Conservation (phyloP, 306 rosid genomes). For the Cucurbita maxima region DNA sequence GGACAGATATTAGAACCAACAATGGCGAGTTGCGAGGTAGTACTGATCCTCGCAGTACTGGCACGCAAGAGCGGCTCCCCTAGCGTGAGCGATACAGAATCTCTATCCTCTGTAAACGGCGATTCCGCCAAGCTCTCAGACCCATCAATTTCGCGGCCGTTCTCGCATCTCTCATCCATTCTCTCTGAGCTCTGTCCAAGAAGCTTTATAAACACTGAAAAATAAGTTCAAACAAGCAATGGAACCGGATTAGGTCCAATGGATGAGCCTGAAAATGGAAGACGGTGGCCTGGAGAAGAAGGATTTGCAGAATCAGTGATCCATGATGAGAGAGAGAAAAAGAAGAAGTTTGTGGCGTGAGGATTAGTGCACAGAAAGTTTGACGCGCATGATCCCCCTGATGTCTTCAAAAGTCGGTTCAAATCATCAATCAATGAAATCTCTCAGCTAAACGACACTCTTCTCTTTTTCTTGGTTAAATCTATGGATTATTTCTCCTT, state of each 20-base stretch:
- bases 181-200: not conserved
- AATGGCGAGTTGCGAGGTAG: slow-evolving; percentile 60
- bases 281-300: no score
- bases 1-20: slow-evolving; percentile 61
- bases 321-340: not conserved
- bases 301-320: not conserved
- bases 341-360: not conserved
- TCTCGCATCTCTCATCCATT: not conserved
- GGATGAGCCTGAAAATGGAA: not conserved
- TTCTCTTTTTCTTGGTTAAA: not conserved
- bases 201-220: not conserved
- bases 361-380: not conserved
- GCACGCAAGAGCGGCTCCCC: slow-evolving; percentile 35
- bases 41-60: slow-evolving; percentile 35
- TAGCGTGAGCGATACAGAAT: not conserved
- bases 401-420: not conserved
- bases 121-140: slow-evolving; percentile 11
- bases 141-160: slow-evolving; percentile 1
- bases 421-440: not conserved
- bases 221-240: not conserved
- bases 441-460: not conserved
- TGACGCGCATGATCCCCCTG: not conserved
- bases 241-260: not conserved
- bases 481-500: no score
- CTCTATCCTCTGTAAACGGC: not conserved